phyloP scores from a whole-genome alignment of 1,284 basidiomycete genomes.

The Trichosporon sp. region DNA sequence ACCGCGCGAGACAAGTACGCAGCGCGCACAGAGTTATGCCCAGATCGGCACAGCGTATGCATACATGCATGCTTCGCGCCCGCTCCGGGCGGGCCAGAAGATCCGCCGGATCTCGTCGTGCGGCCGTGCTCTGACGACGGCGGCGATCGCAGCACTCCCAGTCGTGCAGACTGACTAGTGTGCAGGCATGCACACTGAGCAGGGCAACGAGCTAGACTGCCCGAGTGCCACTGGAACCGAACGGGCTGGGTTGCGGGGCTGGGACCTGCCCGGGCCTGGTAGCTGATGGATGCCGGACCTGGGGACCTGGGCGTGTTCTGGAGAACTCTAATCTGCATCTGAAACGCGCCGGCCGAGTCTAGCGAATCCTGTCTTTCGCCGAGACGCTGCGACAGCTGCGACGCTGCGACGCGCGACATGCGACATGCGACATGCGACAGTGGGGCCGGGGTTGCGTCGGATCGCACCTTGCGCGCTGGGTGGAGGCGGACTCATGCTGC shows the following conservation, averaged over 20 bases:
- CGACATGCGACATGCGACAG: too few species aligned
- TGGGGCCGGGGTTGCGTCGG: background rate
- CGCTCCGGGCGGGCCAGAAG: too few species aligned
- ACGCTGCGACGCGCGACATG: too few species aligned
- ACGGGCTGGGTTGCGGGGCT: background rate
- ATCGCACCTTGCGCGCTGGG: background rate
- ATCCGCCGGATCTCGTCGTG: too few species aligned
- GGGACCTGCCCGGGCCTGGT: too few species aligned
- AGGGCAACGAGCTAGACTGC: background rate
- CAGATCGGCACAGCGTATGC: background rate
- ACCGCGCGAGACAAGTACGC: too few species aligned
- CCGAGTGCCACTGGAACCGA: background rate
- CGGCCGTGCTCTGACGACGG: too few species aligned
- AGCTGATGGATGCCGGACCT: too few species aligned
- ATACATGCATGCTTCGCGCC: background rate
- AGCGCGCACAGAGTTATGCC: background rate
- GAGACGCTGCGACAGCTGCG: background rate
- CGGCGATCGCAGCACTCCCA: background rate
- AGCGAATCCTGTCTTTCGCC: background rate
- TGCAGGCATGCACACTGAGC: too few species aligned
- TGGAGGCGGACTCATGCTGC: background rate
- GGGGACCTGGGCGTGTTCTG: background rate
- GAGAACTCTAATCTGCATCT: background rate
- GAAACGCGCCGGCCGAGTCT: background rate
- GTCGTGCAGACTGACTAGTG: too few species aligned